Evolutionary conservation across 2,329 filamentous ascomycete species (phyloP), one percentile per base, ranked within the genome.

Genomic region (Cladobotryum mycophilum): DNA sequence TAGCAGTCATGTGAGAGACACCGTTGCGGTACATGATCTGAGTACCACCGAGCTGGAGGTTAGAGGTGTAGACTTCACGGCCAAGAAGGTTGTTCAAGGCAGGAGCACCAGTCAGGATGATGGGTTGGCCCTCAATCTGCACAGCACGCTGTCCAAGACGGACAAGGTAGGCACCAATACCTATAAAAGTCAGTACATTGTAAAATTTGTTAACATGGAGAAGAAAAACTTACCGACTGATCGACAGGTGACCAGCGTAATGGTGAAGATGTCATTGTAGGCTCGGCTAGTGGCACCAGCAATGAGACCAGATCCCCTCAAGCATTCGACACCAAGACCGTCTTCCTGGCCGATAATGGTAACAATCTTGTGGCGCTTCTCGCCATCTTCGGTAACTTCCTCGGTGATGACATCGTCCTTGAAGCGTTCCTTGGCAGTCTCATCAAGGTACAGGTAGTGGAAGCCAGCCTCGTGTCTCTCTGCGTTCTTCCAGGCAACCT

Each of bases 21-120:
- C 93, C 93, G 69, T 99, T 99, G 76, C 89, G 91, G 83, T 99
- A 97, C 93, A 99, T 99, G 80, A 99, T 99, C 74, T 99, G 93
- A n/a, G 93, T 99, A 62, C 93, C 93, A 84, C 93, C 93, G 58
- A 99, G 89, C 78, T 99, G 93, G 66, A 99, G 75, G 80, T 99
- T 99, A 54, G 93, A 97, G 20, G 93, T 96, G 76, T 99, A 99
- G 30, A 99, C 92, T 72, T 99, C 93, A 61, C 95, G 90, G 64
- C 93, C 93, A 54, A 99, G 84, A 63, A 99, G 79, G 76, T 97
- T 99, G 83, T 99, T 99, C 69, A 99, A 86, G 53, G 93, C 93
- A 58, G 89, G 89, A 45, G 93, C 93, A 81, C 93, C 93, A 63
- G 93, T 99, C 56, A 99, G 82, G 64, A 99, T 99, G 69, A 99